phyloP scores from a whole-genome alignment of 1,284 basidiomycete genomes.

The Exobasidium cylindrosporum region DNA sequence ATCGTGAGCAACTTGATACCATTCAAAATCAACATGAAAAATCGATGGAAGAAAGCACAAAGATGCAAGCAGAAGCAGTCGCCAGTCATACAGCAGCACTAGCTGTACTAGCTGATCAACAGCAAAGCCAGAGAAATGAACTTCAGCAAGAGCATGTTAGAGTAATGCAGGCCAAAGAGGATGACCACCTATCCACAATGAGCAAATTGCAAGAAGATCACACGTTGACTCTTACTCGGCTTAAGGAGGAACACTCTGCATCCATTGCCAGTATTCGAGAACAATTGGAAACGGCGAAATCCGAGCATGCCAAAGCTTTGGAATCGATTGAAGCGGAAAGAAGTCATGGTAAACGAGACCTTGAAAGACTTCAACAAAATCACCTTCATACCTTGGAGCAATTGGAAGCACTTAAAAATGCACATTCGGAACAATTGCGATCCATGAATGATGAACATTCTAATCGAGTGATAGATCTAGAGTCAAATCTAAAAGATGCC shows the following conservation, averaged over 20 bases:
- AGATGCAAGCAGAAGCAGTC: not conserved
- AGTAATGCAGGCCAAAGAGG: constrained; percentile 15
- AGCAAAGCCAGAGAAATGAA: not conserved
- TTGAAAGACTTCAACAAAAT: constrained; percentile 28
- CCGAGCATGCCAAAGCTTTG: constrained; percentile 11
- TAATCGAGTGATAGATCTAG: constrained; percentile 4
- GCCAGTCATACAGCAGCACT: not conserved
- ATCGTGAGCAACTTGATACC: not conserved
- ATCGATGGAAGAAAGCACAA: not conserved
- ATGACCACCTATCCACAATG: constrained; percentile 28
- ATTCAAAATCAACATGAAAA: not conserved
- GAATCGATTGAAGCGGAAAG: constrained; percentile 13
- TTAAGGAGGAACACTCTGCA: constrained; percentile 11
- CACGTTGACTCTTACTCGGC: not conserved
- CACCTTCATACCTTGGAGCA: constrained; percentile 10
- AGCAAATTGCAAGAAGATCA: constrained; percentile 5
- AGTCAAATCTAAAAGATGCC: constrained; percentile 5
- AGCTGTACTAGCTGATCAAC: not conserved
- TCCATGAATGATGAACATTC: constrained; percentile 21
- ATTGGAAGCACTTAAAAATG: constrained; percentile 2
- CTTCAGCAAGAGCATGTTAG: constrained; percentile 20
- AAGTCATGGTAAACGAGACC: constrained; percentile 19
- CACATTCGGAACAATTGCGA: constrained; percentile 16
- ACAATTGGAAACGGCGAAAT: constrained; percentile 11
- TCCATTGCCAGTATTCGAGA: constrained; percentile 15